Conservation (phyloP, 2,329 filamentous ascomycete species). For the Monilinia polystroma region DNA sequence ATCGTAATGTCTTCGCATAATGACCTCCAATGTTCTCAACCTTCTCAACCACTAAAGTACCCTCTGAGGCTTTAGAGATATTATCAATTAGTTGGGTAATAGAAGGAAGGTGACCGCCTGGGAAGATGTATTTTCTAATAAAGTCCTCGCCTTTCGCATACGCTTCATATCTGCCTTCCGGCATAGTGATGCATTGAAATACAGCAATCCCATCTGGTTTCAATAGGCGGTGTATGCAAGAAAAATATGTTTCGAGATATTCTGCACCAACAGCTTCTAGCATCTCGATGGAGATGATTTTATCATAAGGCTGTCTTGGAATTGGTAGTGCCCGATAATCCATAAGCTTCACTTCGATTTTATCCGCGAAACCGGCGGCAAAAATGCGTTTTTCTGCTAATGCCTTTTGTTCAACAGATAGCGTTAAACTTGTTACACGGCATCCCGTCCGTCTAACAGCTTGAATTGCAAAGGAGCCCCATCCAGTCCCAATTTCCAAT, state of each 20-base stretch:
- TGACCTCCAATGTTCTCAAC: slow-evolving; percentile 74
- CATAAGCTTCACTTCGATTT: slow-evolving; percentile 63
- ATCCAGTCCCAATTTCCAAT: slow-evolving; percentile 73
- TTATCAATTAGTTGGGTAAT: slow-evolving; percentile 53
- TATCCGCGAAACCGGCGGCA: slow-evolving; percentile 57
- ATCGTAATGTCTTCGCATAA: slow-evolving; percentile 65
- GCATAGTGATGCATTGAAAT: slow-evolving; percentile 78
- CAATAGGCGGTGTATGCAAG: slow-evolving; percentile 59
- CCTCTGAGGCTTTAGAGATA: slow-evolving; percentile 59
- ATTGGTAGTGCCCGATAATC: slow-evolving; percentile 65
- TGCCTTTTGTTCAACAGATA: slow-evolving; percentile 67
- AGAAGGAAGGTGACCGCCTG: slow-evolving; percentile 68
- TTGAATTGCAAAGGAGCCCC: slow-evolving; percentile 72
- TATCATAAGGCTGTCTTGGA: slow-evolving; percentile 60
- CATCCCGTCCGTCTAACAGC: slow-evolving; percentile 66
- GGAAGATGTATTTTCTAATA: slow-evolving; percentile 76
- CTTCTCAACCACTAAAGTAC: slow-evolving; percentile 63
- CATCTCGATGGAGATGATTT: slow-evolving; percentile 76
- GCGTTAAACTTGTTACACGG: slow-evolving; percentile 64
- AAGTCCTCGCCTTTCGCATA: slow-evolving; percentile 70
- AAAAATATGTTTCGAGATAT: slow-evolving; percentile 67
- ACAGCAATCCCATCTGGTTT: slow-evolving; percentile 66
- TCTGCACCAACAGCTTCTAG: slow-evolving; percentile 70
- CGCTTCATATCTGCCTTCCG: slow-evolving; percentile 63
- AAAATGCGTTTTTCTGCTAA: slow-evolving; percentile 65